A percentile compares a stretch with the other conserved stretches of the same genome.
Evolutionary conservation across 2,329 filamentous ascomycete genomes (phyloP).

Genomic region (Apiospora koreana): DNA sequence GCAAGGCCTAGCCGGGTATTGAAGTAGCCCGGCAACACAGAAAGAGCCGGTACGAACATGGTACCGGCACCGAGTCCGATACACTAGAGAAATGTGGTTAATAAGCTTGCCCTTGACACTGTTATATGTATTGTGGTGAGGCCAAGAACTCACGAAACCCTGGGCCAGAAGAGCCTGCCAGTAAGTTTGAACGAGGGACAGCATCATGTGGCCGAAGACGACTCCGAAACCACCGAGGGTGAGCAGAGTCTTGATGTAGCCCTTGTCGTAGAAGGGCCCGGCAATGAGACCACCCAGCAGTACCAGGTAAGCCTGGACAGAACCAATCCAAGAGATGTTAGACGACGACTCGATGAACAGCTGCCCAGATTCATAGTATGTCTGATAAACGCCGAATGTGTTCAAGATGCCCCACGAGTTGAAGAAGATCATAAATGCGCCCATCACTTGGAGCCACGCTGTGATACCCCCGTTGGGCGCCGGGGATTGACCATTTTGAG

Average conservation of each 20-base stretch:
- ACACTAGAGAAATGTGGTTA: slow-evolving; percentile 13
- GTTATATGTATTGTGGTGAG: slow-evolving; percentile 30
- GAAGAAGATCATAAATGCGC: slow-evolving; percentile 22
- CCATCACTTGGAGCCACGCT: slow-evolving; percentile 25
- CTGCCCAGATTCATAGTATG: slow-evolving; percentile 21
- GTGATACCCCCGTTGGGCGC: slow-evolving; percentile 5
- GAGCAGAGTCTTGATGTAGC: slow-evolving; percentile 21
- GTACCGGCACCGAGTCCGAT: slow-evolving; percentile 35
- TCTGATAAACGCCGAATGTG: slow-evolving; percentile 25
- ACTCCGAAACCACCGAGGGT: slow-evolving; percentile 14
- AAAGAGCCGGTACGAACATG: slow-evolving; percentile 36
- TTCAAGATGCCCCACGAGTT: slow-evolving; percentile 27
- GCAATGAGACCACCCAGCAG: slow-evolving; percentile 19
- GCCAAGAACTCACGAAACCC: slow-evolving; percentile 28
- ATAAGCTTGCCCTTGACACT: slow-evolving; percentile 39
- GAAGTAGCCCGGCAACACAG: slow-evolving; percentile 44
- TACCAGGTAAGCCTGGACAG: slow-evolving; percentile 22
- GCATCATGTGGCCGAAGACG: slow-evolving; percentile 63
- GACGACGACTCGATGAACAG: slow-evolving; percentile 17
- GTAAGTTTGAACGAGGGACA: slow-evolving; percentile 45
- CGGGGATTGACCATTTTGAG: neutral
- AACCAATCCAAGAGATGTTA: slow-evolving; percentile 26
- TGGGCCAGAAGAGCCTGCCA: slow-evolving; percentile 44
- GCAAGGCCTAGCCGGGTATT: slow-evolving; percentile 46
- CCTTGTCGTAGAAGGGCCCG: slow-evolving; percentile 23